These are phyloP conservation scores for Rubroshorea leprosula DNA, from an alignment of 345 rosid species.

Conservation along the genomic window DNA sequence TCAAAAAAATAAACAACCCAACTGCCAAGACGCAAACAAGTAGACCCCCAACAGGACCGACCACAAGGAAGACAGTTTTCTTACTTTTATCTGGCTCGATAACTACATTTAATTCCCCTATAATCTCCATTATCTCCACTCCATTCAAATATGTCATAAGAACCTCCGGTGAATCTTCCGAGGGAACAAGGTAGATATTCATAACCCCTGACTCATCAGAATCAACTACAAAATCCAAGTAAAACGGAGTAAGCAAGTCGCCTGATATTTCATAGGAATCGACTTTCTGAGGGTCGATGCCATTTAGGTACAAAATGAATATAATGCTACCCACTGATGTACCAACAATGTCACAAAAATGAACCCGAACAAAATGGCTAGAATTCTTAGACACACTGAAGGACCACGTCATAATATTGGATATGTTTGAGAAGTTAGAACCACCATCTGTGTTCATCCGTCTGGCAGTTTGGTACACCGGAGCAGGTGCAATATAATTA, in stretches of 20 bases:
- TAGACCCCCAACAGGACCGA: too few relatives aligned
- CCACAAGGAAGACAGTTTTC: too few relatives aligned
- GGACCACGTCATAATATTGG: conserved; percentile 44
- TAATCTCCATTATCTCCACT: too few relatives aligned
- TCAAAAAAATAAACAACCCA: conserved; percentile 13
- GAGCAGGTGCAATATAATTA: conserved; percentile 32
- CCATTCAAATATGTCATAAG: conserved; percentile 42
- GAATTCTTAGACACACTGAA: conserved; percentile 34
- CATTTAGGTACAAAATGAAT: conserved; percentile 38
- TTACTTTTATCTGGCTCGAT: too few relatives aligned
- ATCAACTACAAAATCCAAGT: conserved; percentile 32
- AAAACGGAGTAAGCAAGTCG: conserved; percentile 27
- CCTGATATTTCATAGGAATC: background rate
- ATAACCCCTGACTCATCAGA: too few relatives aligned
- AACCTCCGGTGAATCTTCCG: fast-evolving
- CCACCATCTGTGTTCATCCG: conserved; percentile 14
- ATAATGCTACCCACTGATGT: background rate
- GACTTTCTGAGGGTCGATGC: conserved; percentile 15
- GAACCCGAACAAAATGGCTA: conserved; percentile 39
- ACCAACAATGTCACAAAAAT: conserved; percentile 48
- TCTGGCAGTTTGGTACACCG: conserved; percentile 37
- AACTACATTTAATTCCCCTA: too few relatives aligned
- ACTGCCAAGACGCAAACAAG: conserved; percentile 25
- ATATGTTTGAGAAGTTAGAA: background rate
- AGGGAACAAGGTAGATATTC: conserved; percentile 29